phyloP scores from a whole-genome alignment of 768 basidiomycete genomes.

The Psilocybe subaeruginosa region DNA sequence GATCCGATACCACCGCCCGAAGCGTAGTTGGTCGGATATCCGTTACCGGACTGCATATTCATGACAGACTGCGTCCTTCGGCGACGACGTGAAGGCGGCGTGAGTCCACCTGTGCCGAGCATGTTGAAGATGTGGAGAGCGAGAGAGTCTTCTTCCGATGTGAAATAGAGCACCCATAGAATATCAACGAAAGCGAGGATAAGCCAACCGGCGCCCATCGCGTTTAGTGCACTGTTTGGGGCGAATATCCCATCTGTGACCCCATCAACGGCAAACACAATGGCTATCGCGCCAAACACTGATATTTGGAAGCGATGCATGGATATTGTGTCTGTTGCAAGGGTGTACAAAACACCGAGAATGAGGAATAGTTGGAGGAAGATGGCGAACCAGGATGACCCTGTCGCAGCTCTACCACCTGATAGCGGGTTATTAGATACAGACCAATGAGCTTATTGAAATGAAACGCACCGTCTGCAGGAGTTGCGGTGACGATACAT shows the following conservation, averaged over 20 bases:
- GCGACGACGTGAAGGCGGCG: slow-evolving; percentile 79
- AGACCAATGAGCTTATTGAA: background rate
- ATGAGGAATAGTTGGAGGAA: slow-evolving; percentile 78
- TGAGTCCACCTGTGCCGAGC: slow-evolving; percentile 84
- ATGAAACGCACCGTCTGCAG: slow-evolving; percentile 37
- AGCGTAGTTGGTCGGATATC: slow-evolving; percentile 64
- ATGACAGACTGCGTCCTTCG: slow-evolving; percentile 63
- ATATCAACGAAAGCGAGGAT: slow-evolving; percentile 91
- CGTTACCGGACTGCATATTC: slow-evolving; percentile 63
- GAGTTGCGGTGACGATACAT: slow-evolving; percentile 56
- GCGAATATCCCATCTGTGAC: slow-evolving; percentile 71
- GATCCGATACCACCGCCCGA: slow-evolving; percentile 75
- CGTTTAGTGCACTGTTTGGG: slow-evolving; percentile 58
- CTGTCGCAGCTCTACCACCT: slow-evolving; percentile 53
- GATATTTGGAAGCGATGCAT: slow-evolving; percentile 93
- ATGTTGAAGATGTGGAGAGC: slow-evolving; percentile 84
- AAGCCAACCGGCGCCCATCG: slow-evolving; percentile 94
- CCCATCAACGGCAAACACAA: slow-evolving; percentile 84
- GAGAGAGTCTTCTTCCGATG: slow-evolving; percentile 93
- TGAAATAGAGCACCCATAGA: slow-evolving; percentile 96
- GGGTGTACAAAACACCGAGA: slow-evolving; percentile 69
- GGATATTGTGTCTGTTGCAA: slow-evolving; percentile 90
- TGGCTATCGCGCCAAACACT: slow-evolving; percentile 81
- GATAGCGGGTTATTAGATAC: slow-evolving; percentile 3
- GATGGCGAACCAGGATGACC: slow-evolving; percentile 82